Conservation (phyloP, 768 basidiomycete species). For the Leccinum variicolor region DNA sequence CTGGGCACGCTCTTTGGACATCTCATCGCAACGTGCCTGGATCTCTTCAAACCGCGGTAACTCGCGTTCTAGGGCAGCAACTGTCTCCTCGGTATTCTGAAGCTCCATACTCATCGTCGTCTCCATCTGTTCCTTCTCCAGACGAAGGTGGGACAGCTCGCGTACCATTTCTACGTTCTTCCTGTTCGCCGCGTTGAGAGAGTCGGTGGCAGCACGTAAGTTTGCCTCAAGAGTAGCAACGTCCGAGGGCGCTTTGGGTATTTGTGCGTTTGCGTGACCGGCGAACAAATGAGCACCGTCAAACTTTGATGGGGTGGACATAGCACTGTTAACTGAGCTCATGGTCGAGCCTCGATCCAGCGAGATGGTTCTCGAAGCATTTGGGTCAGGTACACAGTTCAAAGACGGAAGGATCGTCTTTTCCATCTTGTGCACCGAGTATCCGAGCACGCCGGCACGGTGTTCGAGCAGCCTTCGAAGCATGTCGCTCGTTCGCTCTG, state of each 20-base stretch:
- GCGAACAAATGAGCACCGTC: conserved; percentile 85
- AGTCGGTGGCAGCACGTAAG: conserved; percentile 56
- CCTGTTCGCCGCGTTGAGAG: conserved; percentile 55
- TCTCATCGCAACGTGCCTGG: conserved; percentile 42
- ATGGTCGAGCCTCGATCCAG: conserved; percentile 49
- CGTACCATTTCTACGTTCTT: conserved; percentile 59
- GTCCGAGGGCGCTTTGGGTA: conserved; percentile 45
- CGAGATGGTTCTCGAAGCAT: conserved; percentile 50
- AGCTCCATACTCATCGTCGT: conserved; percentile 63
- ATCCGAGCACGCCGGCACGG: conserved; percentile 76
- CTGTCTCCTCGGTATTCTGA: conserved; percentile 64
- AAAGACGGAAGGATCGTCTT: conserved; percentile 37
- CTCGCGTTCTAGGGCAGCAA: conserved; percentile 53
- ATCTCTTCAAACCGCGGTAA: conserved; percentile 48
- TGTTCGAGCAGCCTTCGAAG: conserved; percentile 71
- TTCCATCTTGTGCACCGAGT: conserved; percentile 67
- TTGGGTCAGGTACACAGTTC: conserved; percentile 34
- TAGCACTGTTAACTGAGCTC: conserved; percentile 45
- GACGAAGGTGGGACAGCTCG: conserved; percentile 56
- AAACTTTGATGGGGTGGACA: conserved; percentile 56
- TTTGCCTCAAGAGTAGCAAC: conserved; percentile 58
- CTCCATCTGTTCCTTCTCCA: conserved; percentile 71
- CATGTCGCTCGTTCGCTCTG: conserved; percentile 62
- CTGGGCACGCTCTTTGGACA: conserved; percentile 46
- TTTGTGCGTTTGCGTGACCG: conserved; percentile 67